Evolutionary conservation across 352 stramenopile genomes (phyloP).

Genomic region (Phytophthora meadii): DNA sequence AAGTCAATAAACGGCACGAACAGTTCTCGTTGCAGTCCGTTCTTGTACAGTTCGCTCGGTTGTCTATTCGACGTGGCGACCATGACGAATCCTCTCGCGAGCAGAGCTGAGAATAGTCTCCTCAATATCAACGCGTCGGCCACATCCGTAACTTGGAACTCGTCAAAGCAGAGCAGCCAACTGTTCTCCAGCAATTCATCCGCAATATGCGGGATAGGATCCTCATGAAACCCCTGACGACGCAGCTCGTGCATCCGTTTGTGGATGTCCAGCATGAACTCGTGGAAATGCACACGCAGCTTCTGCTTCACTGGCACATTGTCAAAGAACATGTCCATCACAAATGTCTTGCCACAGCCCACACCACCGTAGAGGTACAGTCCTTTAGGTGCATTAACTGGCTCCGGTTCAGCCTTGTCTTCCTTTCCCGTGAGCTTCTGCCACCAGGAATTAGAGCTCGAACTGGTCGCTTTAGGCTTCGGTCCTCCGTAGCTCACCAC

Average conservation of each 20-base stretch:
- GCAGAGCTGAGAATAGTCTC: conserved; percentile 93
- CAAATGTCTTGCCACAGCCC: conserved; percentile 96
- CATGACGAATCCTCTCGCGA: conserved; percentile 92
- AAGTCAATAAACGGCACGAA: conserved; percentile 98
- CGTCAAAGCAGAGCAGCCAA: conserved; percentile 97
- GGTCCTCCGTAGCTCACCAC: conserved; percentile 63
- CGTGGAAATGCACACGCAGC: conserved; percentile 97
- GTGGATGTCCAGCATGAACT: conserved; percentile 98
- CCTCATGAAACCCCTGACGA: conserved; percentile 79
- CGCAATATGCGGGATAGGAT: conserved; percentile 87
- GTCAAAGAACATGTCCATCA: conserved; percentile 98
- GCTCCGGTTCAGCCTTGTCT: conserved; percentile 9
- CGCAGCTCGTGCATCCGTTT: conserved; percentile 94
- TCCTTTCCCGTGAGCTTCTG: conserved; percentile 51
- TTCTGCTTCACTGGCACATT: conserved; percentile 78
- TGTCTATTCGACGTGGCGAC: conserved; percentile 97
- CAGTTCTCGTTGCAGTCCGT: conserved; percentile 95
- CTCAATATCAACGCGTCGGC: conserved; percentile 96
- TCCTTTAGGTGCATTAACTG: conserved; percentile 79
- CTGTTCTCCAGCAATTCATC: conserved; percentile 86
- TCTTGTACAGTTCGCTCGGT: conserved; percentile 95
- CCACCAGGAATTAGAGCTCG: conserved; percentile 53
- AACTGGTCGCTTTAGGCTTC: conserved; percentile 7
- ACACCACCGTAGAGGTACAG: conserved; percentile 97
- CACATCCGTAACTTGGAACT: conserved; percentile 98